Conservation (phyloP, 352 stramenopile genomes). For the Pythium dissotocum region DNA sequence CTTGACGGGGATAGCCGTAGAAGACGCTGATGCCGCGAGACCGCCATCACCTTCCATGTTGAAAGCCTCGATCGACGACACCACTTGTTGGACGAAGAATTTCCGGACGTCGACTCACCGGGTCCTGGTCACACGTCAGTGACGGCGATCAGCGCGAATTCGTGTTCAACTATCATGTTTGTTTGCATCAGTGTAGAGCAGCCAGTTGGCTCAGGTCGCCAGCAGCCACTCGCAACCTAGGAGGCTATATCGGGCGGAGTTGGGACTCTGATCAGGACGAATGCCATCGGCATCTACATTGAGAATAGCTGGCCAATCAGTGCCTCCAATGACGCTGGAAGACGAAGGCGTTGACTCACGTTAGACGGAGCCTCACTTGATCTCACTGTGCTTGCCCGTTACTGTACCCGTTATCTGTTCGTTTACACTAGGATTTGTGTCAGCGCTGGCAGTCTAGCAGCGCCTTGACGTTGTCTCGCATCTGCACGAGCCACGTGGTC, state of each 20-base stretch:
- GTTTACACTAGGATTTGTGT: background rate
- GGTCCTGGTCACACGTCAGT: too few relatives aligned
- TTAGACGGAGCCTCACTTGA: too few relatives aligned
- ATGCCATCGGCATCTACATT: background rate
- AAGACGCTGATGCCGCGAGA: background rate
- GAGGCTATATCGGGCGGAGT: too few relatives aligned
- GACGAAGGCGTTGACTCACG: background rate
- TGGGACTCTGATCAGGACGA: background rate
- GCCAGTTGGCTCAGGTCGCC: too few relatives aligned
- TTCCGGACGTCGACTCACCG: too few relatives aligned
- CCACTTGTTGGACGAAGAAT: too few relatives aligned
- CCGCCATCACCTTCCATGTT: background rate
- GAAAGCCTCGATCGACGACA: too few relatives aligned
- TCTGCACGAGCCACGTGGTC: constrained; percentile 59
- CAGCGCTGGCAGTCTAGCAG: constrained; percentile 58
- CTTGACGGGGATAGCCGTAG: background rate
- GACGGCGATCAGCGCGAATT: too few relatives aligned
- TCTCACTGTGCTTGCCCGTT: too few relatives aligned
- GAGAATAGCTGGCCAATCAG: background rate
- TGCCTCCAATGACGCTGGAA: background rate
- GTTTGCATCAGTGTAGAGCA: too few relatives aligned
- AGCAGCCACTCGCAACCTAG: too few relatives aligned
- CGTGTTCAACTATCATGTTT: too few relatives aligned
- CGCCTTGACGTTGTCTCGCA: constrained; percentile 75
- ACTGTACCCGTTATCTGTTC: background rate